These are phyloP conservation scores for Luffa aegyptiaca DNA, from an alignment of 306 rosid genomes.

Conservation along the genomic window DNA sequence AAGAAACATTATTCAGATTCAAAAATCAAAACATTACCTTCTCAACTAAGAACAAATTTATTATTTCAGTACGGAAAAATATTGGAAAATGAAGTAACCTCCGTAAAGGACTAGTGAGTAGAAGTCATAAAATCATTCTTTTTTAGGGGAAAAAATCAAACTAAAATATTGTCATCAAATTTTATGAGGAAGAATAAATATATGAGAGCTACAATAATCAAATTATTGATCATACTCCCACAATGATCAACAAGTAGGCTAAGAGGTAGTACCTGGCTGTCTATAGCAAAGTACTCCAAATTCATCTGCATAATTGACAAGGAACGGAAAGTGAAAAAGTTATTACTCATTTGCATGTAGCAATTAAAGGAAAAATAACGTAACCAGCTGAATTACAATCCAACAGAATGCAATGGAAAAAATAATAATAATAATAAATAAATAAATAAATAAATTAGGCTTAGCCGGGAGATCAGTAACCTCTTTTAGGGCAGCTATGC, in stretches of 20 bases:
- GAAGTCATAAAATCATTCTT: background rate
- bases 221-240: constrained; percentile 7
- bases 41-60: background rate
- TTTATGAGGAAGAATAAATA: background rate
- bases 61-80: background rate
- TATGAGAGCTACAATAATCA: background rate
- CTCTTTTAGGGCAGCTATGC: constrained; percentile 84
- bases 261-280: constrained; percentile 63
- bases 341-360: background rate
- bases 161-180: background rate
- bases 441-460: too few species aligned
- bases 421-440: too few species aligned
- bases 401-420: background rate
- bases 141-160: background rate
- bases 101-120: background rate
- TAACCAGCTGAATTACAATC: constrained; percentile 14
- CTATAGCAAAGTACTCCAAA: constrained; percentile 91
- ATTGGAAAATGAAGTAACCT: background rate
- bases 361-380: background rate
- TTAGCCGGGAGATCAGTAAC: constrained; percentile 25
- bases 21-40: background rate
- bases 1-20: background rate
- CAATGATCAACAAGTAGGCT: background rate
- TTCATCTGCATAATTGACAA: constrained; percentile 71
- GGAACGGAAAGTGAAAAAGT: constrained; percentile 15